Evolutionary conservation across 1,284 basidiomycete genomes (phyloP).

Genomic region (Malassezia sympodialis): DNA sequence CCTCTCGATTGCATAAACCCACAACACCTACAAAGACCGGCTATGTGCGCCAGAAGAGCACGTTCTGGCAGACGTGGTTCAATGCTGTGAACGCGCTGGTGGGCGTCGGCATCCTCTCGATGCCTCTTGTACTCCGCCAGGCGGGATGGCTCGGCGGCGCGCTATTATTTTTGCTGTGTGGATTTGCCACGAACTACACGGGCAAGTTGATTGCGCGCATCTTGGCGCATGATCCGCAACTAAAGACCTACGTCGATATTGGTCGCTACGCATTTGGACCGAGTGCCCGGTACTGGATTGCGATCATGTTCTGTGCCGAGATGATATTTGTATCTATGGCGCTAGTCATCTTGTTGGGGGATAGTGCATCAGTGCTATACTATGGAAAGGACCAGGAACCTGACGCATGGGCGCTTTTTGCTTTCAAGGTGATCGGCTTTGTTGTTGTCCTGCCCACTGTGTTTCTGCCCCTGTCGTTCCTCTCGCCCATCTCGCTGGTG

Average conservation of each 20-base stretch:
- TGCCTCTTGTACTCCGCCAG: slow-evolving; percentile 40
- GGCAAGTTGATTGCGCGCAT: slow-evolving; percentile 45
- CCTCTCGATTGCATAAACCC: not conserved
- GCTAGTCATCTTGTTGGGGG: slow-evolving; percentile 42
- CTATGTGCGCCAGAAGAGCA: slow-evolving; percentile 25
- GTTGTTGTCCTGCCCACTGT: slow-evolving; percentile 33
- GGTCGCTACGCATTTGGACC: slow-evolving; percentile 43
- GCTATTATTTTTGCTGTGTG: slow-evolving; percentile 35
- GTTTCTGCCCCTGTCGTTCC: slow-evolving; percentile 35
- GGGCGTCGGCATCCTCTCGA: slow-evolving; percentile 42
- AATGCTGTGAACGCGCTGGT: slow-evolving; percentile 45
- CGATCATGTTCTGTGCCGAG: slow-evolving; percentile 41
- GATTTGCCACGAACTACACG: slow-evolving; percentile 41
- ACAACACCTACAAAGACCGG: slow-evolving; percentile 10
- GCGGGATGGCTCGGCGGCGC: slow-evolving; percentile 36
- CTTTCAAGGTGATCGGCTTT: slow-evolving; percentile 36
- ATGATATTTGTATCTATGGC: slow-evolving; percentile 43
- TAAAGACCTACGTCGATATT: slow-evolving; percentile 45
- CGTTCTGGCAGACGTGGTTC: slow-evolving; percentile 45
- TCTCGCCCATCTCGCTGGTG: slow-evolving; percentile 40
- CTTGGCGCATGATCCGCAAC: slow-evolving; percentile 33
- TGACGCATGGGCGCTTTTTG: not conserved
- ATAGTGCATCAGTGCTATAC: slow-evolving; percentile 30
- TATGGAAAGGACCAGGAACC: slow-evolving; percentile 9
- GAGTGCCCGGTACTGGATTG: slow-evolving; percentile 32